Evolutionary conservation across 2,329 filamentous ascomycete genomes (phyloP), one percentile per base, ranked within the genome.

Genomic region (Neonectria hederae): DNA sequence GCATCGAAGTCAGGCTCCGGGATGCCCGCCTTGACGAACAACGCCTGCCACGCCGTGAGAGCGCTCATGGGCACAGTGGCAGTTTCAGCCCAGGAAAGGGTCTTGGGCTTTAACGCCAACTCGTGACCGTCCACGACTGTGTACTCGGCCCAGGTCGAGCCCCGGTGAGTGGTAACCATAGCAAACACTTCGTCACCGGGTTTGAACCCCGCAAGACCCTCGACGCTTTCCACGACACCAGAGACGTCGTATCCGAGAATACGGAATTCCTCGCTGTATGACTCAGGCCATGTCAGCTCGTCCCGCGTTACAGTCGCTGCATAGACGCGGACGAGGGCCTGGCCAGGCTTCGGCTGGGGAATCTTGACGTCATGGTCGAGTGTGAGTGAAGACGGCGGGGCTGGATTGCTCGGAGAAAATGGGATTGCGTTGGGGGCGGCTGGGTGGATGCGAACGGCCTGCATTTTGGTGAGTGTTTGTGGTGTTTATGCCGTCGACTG

Each of bases 11-110:
- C 54, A 1, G 45, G 40, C n/a, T 62, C 30, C 7, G 71, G 53
- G 26, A 65, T 58, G 1, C 71, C 69, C 9, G 57, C 62, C 11
- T 74, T 71, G 19, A 68, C 65, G 21, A 65, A 79, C 17, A 81
- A 62, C 2, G 74, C 73, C 69, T 80, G 78, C 65, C 72, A 78
- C 8, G 79, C 78, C 5, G 79, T 80, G 26, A 80, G 65, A 3
- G 75, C 76, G 55, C 75, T 78, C 45, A 79, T 65, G 8, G 77
- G 77, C 21, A 76, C 71, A 7, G 76, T 74, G 1, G 77, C 77
- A 0, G 77, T 75, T 32, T 78, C 69, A 6, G 72, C 66, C 69
- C 75, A 77, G 7, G 59, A 54, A 32, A 79, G 42, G 3, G 63
- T 59, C 17, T 46, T 53, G 0, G 78, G 76, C 54, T 78, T 74